Percentiles rank a stretch among this genome's conserved stretches.
phyloP scores from a whole-genome alignment of 192 early-diverging fungal genomes.

The Diversispora eburnea region DNA sequence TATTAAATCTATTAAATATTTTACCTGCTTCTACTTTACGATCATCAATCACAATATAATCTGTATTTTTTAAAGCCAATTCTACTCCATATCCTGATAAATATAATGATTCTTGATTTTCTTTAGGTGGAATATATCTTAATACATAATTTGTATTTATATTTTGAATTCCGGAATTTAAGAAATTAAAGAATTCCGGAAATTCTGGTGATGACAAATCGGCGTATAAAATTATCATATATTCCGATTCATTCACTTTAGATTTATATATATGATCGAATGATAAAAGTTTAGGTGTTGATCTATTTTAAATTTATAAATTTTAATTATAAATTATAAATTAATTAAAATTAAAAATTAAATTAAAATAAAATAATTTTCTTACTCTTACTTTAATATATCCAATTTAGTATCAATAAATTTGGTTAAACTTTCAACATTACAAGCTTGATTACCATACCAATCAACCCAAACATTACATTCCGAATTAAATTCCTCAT shows the following conservation, averaged over 20 bases:
- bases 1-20: too few relatives aligned
- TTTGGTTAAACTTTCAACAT: slow-evolving; percentile 38
- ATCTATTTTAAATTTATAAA: background rate
- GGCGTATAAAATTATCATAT: slow-evolving; percentile 69
- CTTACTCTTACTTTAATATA: background rate
- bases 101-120: slow-evolving; percentile 36
- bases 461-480: slow-evolving; percentile 70
- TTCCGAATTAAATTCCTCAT: slow-evolving; percentile 41
- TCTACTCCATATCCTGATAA: slow-evolving; percentile 92
- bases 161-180: slow-evolving; percentile 48
- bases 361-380: background rate
- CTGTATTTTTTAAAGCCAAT: slow-evolving; percentile 91
- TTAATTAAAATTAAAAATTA: background rate
- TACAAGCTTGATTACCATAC: slow-evolving; percentile 68
- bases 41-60: slow-evolving; percentile 96
- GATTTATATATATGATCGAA: slow-evolving; percentile 60
- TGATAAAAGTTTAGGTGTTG: slow-evolving; percentile 38
- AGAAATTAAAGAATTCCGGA: slow-evolving; percentile 49
- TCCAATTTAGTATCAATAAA: slow-evolving; percentile 33
- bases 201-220: slow-evolving; percentile 63
- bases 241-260: background rate
- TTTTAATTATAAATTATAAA: background rate
- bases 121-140: slow-evolving; percentile 47
- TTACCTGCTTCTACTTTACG: slow-evolving; percentile 55
- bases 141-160: slow-evolving; percentile 60